These are phyloP conservation scores for Penicillium antarcticum DNA, from an alignment of 495 filamentous ascomycete species.

Conservation along the genomic window DNA sequence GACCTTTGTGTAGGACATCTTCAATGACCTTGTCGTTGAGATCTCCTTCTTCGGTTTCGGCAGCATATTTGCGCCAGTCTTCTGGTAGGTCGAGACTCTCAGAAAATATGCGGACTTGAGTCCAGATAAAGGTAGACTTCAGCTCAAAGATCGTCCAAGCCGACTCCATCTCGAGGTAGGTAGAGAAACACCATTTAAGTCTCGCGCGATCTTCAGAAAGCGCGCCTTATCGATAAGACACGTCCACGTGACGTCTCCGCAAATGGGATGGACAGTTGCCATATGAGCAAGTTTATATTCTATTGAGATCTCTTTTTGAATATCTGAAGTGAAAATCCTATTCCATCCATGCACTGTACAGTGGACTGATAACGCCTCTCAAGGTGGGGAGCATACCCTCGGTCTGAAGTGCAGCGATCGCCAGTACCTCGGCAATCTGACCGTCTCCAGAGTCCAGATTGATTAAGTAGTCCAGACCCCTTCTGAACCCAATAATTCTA, in stretches of 20 bases:
- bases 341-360: not conserved
- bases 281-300: not conserved
- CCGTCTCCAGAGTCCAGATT: not conserved
- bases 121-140: slow-evolving; percentile 61
- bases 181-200: slow-evolving; percentile 1
- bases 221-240: not conserved
- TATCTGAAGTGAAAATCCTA: too few relatives aligned
- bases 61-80: slow-evolving; percentile 51
- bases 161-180: slow-evolving; percentile 37
- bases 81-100: slow-evolving; percentile 53
- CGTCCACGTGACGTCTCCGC: slow-evolving; percentile 2
- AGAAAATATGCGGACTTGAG: slow-evolving; percentile 61
- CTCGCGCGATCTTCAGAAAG: slow-evolving; percentile 4
- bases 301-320: too few relatives aligned
- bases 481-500: not conserved
- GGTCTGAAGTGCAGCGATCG: slow-evolving; percentile 5
- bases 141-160: slow-evolving; percentile 54
- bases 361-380: not conserved
- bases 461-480: slow-evolving; percentile 5
- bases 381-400: slow-evolving; percentile 6
- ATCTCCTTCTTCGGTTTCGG: slow-evolving; percentile 42
- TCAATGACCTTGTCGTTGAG: slow-evolving; percentile 52
- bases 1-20: slow-evolving; percentile 53
- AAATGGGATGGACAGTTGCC: not conserved
- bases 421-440: slow-evolving; percentile 21